phyloP scores from a whole-genome alignment of 345 rosid species.

The Citrus sinensis region DVS_A1.0 CM039166.1:24575501-24576000 shows the following conservation, averaged over 20 bases:
- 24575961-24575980: background rate
- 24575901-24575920: constrained; percentile 23
- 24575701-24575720: too few relatives aligned
- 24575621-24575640: too few relatives aligned
- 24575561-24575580: constrained; percentile 23
- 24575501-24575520: constrained; percentile 29
- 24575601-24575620: too few relatives aligned
- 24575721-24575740: too few relatives aligned
- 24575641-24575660: too few relatives aligned
- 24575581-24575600: too few relatives aligned
- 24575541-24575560: constrained; percentile 35
- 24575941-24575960: constrained; percentile 23
- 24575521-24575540: constrained; percentile 19
- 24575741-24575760: constrained; percentile 32
- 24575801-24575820: constrained; percentile 29
- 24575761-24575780: constrained; percentile 39
- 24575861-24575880: constrained; percentile 33
- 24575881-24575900: constrained; percentile 25
- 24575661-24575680: too few relatives aligned
- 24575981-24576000: too few relatives aligned
- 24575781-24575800: constrained; percentile 40
- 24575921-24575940: constrained; percentile 37
- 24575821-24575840: constrained; percentile 26
- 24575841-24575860: constrained; percentile 45
- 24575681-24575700: too few relatives aligned